Evolutionary conservation across 305 asterid species (phyloP), one percentile per base, ranked within the genome.

Genomic region (Fraxinus sp.): DNA sequence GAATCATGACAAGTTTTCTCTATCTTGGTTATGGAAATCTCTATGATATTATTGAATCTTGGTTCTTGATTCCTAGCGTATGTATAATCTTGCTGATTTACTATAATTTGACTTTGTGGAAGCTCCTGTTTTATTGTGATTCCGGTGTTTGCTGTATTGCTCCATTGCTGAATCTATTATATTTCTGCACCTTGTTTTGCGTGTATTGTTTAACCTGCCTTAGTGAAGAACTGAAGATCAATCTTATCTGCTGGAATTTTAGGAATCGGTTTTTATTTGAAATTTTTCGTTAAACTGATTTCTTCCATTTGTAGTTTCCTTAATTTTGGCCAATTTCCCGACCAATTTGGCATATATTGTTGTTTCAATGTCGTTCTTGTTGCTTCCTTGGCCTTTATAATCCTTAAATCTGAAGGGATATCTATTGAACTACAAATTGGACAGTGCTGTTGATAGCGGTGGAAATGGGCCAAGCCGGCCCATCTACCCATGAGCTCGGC

Each of bases 231-330:
- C 18, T 41, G 77, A 70, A 46, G 52, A 16, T 49, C 74, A 28
- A 24, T 39, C 22, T 78, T 81, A 78, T 49, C 49, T 73, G 80
- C 79, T 74, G 24, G 26, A 79, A 76, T 39, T 11, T 24, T 44
- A 20, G 72, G 80, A 81, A 77, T 86, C 55, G 81, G 73, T 22
- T 66, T 26, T 73, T 44, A 18, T 18, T 77, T 62, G 32, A 20
- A 68, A 73, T 76, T 44, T 39, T 55, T 33, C 37, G 74, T 75
- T 66, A 37, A 13, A n/a, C 35, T 52, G 76, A 13, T 66, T 76
- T 83, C 30, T 36, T 28, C 76, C 74, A 57, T 64, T 71, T 57
- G 76, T 82, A 76, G 76, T 73, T 80, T 79, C 22, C 41, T 77
- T 78, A 70, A 70, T 32, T 46, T 75, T 37, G 59, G 8, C 79